Evolutionary conservation across 257 asterid species (phyloP).

Genomic region (Oldenlandia corymbosa): DNA sequence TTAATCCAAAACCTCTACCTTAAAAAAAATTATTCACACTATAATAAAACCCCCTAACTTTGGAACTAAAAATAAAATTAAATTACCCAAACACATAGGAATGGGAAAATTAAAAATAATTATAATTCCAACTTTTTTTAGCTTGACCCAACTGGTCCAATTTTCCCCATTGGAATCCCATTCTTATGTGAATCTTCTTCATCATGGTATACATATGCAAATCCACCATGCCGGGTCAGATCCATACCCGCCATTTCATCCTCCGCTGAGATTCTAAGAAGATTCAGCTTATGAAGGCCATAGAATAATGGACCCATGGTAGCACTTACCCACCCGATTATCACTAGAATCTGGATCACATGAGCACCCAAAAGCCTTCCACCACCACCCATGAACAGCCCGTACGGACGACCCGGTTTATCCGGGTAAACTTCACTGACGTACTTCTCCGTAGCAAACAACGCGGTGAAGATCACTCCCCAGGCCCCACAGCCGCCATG

Average conservation of each 20-base stretch:
- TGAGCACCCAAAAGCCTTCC: conserved; percentile 66
- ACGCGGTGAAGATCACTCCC: conserved; percentile 74
- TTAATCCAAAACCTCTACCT: neutral
- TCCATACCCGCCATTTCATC: conserved; percentile 98
- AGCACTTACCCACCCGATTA: conserved; percentile 72
- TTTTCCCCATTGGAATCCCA: conserved; percentile 42
- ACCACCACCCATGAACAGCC: conserved; percentile 93
- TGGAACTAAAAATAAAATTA: no score
- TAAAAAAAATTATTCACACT: no score
- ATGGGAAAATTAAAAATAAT: no score
- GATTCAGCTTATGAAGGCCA: conserved; percentile 43
- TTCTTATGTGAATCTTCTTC: conserved; percentile 38
- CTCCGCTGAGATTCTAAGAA: conserved; percentile 67
- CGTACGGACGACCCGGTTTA: conserved; percentile 53
- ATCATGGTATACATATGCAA: conserved; percentile 58
- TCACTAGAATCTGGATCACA: conserved; percentile 63
- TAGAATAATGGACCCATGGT: conserved; percentile 85
- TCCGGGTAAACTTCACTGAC: conserved; percentile 70
- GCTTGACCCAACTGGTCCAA: conserved; percentile 36
- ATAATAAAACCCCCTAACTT: no score
- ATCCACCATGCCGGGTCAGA: conserved; percentile 92
- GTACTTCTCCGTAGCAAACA: conserved; percentile 55
- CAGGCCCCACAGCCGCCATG: conserved; percentile 94
- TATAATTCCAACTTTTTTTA: no score
- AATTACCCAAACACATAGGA: no score